Base-by-base conservation (phyloP, 306 rosid genomes). In the Prinsepia uniflora region DNA sequence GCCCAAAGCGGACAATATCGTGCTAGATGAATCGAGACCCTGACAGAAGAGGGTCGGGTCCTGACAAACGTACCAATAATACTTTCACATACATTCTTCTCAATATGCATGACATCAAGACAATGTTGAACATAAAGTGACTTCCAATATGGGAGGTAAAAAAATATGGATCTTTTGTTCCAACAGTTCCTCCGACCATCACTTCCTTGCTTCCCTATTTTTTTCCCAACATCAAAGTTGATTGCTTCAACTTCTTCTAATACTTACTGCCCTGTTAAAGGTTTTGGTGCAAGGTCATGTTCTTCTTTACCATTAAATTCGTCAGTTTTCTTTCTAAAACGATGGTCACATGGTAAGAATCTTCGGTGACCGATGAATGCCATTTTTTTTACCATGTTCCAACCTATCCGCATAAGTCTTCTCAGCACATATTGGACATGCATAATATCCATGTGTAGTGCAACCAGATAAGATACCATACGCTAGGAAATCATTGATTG, bases 91-190 rank as follows among this genome's bases (percentile, higher is more conserved):
- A 34, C 49, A 47, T 72, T 36, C 18, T 61, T 72, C 9, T 60
- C 61, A 18, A 61, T 48, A 17, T 72, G 76, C 76, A 72, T 34
- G 8, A 60, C 40, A 18, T 72, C 42, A 0, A 60, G 12, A n/a
- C 10, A 45, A 48, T 72, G 61, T 10, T 50, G 1, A 20, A 61
- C 61, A 36, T 58, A 14, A 5, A 72, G 6, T 9, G 10, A 24
- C 5, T 47, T 47, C 60, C 41, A 72, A 60, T 72, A 72, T 11
- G 7, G 18, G 36, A 30, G 36, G 36, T 30, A 2, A 30, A 30
- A 30, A 30, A 30, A 30, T 30, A 30, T 30, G 36, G 65, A 70
- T 7, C 9, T 57, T 11, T 70, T 70, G 22, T 70, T 70, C 65
- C 55, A 70, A 42, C 73, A 54, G 3, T 4, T 63, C 3, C 8